These are phyloP conservation scores for Chromera velia DNA, from an alignment of 73 alveolate genomes.

Conservation along the genomic window DNA sequence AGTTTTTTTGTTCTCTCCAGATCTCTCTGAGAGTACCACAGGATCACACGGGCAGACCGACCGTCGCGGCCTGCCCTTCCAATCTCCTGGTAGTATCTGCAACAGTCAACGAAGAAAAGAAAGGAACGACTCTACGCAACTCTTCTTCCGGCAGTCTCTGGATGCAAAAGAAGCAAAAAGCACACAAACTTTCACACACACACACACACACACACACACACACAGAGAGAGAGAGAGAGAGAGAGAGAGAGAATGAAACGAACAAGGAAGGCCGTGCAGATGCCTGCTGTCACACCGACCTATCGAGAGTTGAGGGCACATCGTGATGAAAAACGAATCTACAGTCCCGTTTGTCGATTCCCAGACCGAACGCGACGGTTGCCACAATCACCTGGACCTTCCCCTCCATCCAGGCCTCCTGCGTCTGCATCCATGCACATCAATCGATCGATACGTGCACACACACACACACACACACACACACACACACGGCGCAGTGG, in stretches of 20 bases:
- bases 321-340: conserved; percentile 89
- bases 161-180: no score
- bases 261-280: no score
- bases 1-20: no score
- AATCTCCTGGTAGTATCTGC: conserved; percentile 78
- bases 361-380: conserved; percentile 98
- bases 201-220: no score
- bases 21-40: conserved; percentile 26
- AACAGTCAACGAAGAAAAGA: not conserved
- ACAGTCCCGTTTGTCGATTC: conserved; percentile 92
- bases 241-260: not conserved
- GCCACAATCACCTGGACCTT: conserved; percentile 89
- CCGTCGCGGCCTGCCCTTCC: conserved; percentile 98
- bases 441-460: no score
- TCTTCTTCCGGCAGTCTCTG: conserved; percentile 51
- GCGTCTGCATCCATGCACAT: conserved; percentile 21
- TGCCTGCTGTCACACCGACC: not conserved
- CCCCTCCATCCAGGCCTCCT: conserved; percentile 81
- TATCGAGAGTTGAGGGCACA: conserved; percentile 84
- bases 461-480: no score
- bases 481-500: no score
- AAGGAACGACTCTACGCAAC: not conserved
- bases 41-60: conserved; percentile 50
- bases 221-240: not conserved
- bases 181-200: no score